Evolutionary conservation across 2,329 filamentous ascomycete species (phyloP).

Genomic region (Alternaria brassicae): DNA sequence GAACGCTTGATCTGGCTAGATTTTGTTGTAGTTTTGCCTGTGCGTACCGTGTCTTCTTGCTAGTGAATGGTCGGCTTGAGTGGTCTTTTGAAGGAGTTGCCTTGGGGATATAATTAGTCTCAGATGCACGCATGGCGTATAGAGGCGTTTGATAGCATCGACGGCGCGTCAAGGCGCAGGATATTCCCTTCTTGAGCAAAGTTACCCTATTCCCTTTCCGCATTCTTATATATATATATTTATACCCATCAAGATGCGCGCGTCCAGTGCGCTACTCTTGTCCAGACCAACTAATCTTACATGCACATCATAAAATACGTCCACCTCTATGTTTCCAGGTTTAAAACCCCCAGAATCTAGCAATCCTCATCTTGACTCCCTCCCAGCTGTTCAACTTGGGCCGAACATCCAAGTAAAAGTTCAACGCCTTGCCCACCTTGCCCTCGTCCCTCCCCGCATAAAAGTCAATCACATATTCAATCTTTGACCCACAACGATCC

Average conservation of each 20-base stretch:
- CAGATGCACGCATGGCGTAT: slow-evolving; percentile 16
- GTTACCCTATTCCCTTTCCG: neutral
- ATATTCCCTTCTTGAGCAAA: neutral
- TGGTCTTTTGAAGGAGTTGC: neutral
- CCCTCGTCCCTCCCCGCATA: slow-evolving; percentile 74
- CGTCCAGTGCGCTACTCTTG: neutral
- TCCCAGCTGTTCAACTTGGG: slow-evolving; percentile 71
- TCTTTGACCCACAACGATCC: slow-evolving; percentile 81
- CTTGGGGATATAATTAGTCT: neutral
- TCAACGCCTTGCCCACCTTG: slow-evolving; percentile 58
- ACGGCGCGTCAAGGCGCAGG: neutral
- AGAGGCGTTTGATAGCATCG: slow-evolving; percentile 4
- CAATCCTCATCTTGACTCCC: slow-evolving; percentile 64
- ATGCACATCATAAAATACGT: neutral
- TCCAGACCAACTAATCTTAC: neutral
- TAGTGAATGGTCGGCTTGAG: neutral
- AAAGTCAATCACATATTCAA: slow-evolving; percentile 99
- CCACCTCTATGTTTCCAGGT: neutral
- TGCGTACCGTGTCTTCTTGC: neutral
- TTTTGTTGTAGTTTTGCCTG: neutral
- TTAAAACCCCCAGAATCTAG: slow-evolving; percentile 56
- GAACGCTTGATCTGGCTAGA: neutral
- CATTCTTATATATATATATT: neutral
- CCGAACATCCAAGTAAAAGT: slow-evolving; percentile 70
- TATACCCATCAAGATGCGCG: neutral